These are phyloP conservation scores for Backusella morwellensis DNA, from an alignment of 192 early-diverging fungal species.

Conservation along the genomic window DNA sequence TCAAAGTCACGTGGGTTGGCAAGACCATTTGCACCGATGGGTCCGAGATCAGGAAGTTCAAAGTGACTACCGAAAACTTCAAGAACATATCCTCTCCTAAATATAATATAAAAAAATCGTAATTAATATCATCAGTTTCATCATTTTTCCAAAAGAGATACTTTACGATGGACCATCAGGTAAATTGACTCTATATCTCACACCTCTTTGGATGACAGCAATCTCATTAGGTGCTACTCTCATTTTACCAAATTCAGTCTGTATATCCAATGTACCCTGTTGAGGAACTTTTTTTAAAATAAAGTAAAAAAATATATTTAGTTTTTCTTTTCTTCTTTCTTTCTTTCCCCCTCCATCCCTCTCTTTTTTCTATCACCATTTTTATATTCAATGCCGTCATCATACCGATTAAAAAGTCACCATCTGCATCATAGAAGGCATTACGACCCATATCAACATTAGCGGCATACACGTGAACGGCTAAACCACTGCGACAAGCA, in stretches of 20 bases:
- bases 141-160: background rate
- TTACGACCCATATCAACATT: constrained; percentile 72
- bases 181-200: constrained; percentile 79
- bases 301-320: background rate
- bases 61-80: constrained; percentile 90
- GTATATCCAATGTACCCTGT: constrained; percentile 83
- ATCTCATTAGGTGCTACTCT: constrained; percentile 88
- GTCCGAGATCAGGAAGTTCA: constrained; percentile 93
- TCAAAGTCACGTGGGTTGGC: constrained; percentile 95
- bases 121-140: background rate
- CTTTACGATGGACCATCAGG: constrained; percentile 71
- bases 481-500: constrained; percentile 72
- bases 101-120: background rate
- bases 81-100: constrained; percentile 83
- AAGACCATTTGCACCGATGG: constrained; percentile 92
- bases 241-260: constrained; percentile 88
- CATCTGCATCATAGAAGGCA: constrained; percentile 90
- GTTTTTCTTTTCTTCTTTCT: background rate
- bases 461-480: constrained; percentile 80
- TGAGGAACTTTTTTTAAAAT: constrained; percentile 71
- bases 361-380: background rate
- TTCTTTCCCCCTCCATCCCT: background rate
- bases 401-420: constrained; percentile 86
- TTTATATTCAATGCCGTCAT: background rate
- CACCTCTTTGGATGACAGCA: constrained; percentile 89